Base-by-base conservation (phyloP, 306 rosid species). In the Quercus gilva region DNA sequence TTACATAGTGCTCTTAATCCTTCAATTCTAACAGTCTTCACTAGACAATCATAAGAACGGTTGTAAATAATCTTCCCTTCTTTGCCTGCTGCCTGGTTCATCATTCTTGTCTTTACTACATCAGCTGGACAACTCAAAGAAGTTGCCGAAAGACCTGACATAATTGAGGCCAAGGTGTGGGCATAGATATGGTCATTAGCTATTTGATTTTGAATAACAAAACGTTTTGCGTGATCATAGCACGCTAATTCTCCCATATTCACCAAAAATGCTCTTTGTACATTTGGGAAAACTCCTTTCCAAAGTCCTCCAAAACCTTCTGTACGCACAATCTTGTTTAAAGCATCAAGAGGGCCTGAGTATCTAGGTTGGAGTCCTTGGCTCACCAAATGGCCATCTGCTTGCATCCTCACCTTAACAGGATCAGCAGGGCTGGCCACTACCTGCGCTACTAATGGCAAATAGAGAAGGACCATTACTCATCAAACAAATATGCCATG, bases 371-470 rank as follows among this genome's bases (percentile, higher is more conserved):
- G 86, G 63, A 87, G 82, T 80, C 90, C 94, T 79, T 84, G 92
- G 85, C 87, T 82, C 75, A 37, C 86, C 87, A 86, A 69, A 10
- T 80, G 87, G 25, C 97, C 89, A 69, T 92, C 98, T 3, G 95
- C 93, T 86, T 92, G 94, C 97, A 95, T 89, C 85, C 99, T 88
- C 84, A 95, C 97, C 88, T 95, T 95, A 58, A 90, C 90, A 84
- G 90, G 99, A 89, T 92, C 97, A 31, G 97, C 95, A 26, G 98
- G 99, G 86, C 97, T 95, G 53, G 98, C 98, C 79, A 94, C 88
- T 77, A 92, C 57, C 97, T 91, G 91, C 60, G 73, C 77, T 61
- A 74, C 90, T 75, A 79, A 83, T 72, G 71, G 82, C 12, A 73
- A 82, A 86, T 71, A 81, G 43, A 55, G 78, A 77, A 49, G 63